Evolutionary conservation across 2,329 filamentous ascomycete genomes (phyloP).

Genomic region (Epichloe bromicola): DNA sequence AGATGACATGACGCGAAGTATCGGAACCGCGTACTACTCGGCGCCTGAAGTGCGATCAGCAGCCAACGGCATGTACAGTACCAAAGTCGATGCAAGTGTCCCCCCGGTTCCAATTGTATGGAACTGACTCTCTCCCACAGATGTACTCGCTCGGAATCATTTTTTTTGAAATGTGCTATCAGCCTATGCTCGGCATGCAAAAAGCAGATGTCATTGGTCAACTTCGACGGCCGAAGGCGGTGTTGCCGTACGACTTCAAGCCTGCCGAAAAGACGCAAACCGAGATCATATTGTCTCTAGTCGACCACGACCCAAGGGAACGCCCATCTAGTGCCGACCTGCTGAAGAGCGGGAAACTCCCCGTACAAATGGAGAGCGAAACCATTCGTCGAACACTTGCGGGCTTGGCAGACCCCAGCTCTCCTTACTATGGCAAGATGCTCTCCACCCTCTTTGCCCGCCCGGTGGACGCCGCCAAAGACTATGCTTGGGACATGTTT

Average conservation of each 20-base stretch:
- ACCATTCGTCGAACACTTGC: slow-evolving; percentile 73
- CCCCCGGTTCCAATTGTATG: neutral
- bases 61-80: slow-evolving; percentile 66
- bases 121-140: slow-evolving; percentile 19
- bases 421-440: slow-evolving; percentile 82
- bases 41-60: slow-evolving; percentile 79
- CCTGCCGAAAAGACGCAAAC: slow-evolving; percentile 58
- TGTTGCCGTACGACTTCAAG: slow-evolving; percentile 61
- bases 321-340: slow-evolving; percentile 74
- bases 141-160: slow-evolving; percentile 98
- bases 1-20: slow-evolving; percentile 56
- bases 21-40: slow-evolving; percentile 77
- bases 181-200: slow-evolving; percentile 53
- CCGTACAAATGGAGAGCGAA: slow-evolving; percentile 85
- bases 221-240: slow-evolving; percentile 54
- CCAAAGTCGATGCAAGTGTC: slow-evolving; percentile 70
- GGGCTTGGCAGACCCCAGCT: slow-evolving; percentile 67
- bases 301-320: slow-evolving; percentile 71
- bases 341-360: slow-evolving; percentile 73
- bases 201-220: slow-evolving; percentile 50
- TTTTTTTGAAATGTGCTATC: slow-evolving; percentile 97
- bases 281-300: slow-evolving; percentile 64
- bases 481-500: slow-evolving; percentile 65
- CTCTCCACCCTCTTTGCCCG: slow-evolving; percentile 72
- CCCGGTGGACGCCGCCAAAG: slow-evolving; percentile 65